phyloP scores from a whole-genome alignment of 192 early-diverging fungal species.

The Entomortierella chlamydospora region DNA sequence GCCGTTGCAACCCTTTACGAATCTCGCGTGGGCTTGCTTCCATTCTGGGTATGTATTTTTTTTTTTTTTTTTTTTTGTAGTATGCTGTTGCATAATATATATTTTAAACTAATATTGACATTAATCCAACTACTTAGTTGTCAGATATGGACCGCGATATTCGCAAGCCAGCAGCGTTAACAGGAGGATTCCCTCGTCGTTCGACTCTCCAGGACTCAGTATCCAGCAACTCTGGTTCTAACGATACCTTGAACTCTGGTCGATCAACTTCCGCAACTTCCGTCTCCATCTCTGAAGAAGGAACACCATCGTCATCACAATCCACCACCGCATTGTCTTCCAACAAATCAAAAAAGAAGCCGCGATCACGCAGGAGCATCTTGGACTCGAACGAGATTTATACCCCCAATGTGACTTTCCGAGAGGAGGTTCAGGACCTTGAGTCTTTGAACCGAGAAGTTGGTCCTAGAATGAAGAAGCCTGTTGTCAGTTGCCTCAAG shows the following conservation, averaged over 20 bases:
- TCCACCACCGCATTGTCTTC: slow-evolving; percentile 3
- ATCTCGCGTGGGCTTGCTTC: slow-evolving; percentile 57
- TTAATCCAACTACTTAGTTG: slow-evolving; percentile 20
- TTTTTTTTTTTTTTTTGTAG: neutral
- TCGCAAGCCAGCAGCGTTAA: slow-evolving; percentile 52
- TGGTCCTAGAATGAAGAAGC: slow-evolving; percentile 15
- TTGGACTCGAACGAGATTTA: slow-evolving; percentile 14
- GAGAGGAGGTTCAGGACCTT: slow-evolving; percentile 39
- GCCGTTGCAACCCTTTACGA: slow-evolving; percentile 58
- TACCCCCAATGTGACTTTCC: slow-evolving; percentile 29
- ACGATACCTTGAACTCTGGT: slow-evolving; percentile 21
- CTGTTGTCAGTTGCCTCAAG: slow-evolving; percentile 51
- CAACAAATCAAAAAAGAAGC: neutral
- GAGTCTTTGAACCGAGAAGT: slow-evolving; percentile 12
- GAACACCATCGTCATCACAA: slow-evolving; percentile 3
- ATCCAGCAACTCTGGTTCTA: slow-evolving; percentile 38
- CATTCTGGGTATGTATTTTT: slow-evolving; percentile 58
- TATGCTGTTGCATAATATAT: neutral
- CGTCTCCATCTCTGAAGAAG: slow-evolving; percentile 19
- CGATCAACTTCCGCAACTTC: slow-evolving; percentile 21
- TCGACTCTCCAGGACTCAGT: slow-evolving; percentile 29
- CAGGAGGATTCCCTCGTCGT: slow-evolving; percentile 30
- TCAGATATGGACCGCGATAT: slow-evolving; percentile 67
- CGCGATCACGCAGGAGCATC: neutral
- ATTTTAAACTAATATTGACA: too few relatives aligned